Base-by-base conservation (phyloP, 169 alveolate species). In the Amoebophrya sp. region DNA sequence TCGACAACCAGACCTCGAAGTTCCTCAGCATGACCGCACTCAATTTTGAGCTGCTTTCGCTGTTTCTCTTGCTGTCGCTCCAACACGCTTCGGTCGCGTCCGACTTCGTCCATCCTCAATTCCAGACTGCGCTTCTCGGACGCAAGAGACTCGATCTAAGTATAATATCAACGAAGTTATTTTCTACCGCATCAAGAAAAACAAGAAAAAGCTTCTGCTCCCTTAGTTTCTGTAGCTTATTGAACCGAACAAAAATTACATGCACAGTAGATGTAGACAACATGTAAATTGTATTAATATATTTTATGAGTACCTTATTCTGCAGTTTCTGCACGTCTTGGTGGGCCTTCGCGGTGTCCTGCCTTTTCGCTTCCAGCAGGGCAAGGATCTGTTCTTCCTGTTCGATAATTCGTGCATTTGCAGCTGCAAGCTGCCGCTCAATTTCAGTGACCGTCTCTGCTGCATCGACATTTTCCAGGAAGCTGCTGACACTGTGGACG, bases 351-450 rank as follows among this genome's bases (percentile, higher is more conserved):
- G n/a, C 33, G 10, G 83, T 36, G 83, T 65, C 83, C 83, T 65
- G 83, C 36, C 83, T 29, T 18, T 65, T 65, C 12, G 83, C 83
- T 26, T 65, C 83, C 2, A 65, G 26, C 12, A 65, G 83, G 36
- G 83, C 83, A 1, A 65, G 83, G 33, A 65, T 36, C 83, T 65
- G 83, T 36, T 65, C 83, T 36, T 65, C 83, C 83, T 65, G 83
- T 36, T 65, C 83, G n/a, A 65, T 18, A 10, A 65, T 26, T 29
- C 83, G 83, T 10, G 83, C 83, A 36, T 65, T 65, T 36, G 83
- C 2, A 36, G 83, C 83, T 6, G 83, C 83, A 29, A 65, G 83
- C 83, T 65, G 2, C 33, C 83, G 83, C 83, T 65, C 83, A 36
- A 65, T 29, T 36, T 65, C 33, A 0, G 12, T 65, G 83, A 65